A percentile compares a stretch with the other conserved stretches of the same genome.
Conservation (phyloP, 371 early-diverging fungal species). For the Zychaea mexicana region DNA sequence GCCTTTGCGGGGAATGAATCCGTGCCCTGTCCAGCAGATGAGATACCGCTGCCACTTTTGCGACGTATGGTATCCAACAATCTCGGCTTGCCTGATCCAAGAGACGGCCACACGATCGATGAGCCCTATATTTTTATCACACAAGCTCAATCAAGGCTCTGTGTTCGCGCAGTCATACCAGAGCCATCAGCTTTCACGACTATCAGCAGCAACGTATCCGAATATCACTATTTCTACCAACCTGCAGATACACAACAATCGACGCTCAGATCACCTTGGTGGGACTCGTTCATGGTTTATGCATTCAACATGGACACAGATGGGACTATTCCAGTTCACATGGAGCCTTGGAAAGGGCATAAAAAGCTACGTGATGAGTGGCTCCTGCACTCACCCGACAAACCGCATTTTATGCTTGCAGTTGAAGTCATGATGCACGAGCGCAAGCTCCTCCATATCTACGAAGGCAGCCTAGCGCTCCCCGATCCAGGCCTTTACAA, state of each 20-base stretch:
- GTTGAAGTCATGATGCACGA: constrained; percentile 26
- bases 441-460: constrained; percentile 39
- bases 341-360: constrained; percentile 40
- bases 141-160: not conserved
- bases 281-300: constrained; percentile 37
- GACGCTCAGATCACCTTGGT: constrained; percentile 26
- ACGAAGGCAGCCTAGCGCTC: constrained; percentile 43
- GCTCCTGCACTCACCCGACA: constrained; percentile 8
- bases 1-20: not conserved
- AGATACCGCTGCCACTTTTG: not conserved
- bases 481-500: constrained; percentile 38
- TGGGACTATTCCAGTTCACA: constrained; percentile 22
- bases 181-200: not conserved
- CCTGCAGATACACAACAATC: constrained; percentile 10
- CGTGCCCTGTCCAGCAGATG: not conserved
- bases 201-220: constrained; percentile 4
- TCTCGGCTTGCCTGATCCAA: not conserved
- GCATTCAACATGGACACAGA: constrained; percentile 18
- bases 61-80: not conserved
- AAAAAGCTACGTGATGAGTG: constrained; percentile 17
- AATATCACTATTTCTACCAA: constrained; percentile 21
- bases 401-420: constrained; percentile 28
- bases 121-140: not conserved
- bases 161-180: constrained; percentile 30
- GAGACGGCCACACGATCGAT: not conserved